Evolutionary conservation across 371 early-diverging fungal genomes (phyloP).

Genomic region (Chytridium lagenaria): DNA sequence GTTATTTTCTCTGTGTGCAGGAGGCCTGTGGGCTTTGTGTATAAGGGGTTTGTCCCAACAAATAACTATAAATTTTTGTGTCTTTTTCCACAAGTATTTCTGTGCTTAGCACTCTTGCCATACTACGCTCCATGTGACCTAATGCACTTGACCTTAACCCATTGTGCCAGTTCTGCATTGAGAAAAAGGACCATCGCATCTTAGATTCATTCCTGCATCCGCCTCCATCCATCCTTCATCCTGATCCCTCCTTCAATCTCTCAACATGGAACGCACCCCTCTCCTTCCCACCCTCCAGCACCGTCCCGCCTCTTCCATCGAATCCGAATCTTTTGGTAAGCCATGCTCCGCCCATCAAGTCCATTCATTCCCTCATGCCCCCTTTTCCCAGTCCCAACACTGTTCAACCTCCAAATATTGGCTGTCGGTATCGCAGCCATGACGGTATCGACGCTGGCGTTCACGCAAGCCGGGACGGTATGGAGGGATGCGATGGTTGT

Average conservation of each 20-base stretch:
- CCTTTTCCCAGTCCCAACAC: not conserved
- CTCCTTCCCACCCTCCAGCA: not conserved
- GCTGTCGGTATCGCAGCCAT: not conserved
- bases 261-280: not conserved
- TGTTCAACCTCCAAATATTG: not conserved
- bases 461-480: not conserved
- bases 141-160: too few species aligned
- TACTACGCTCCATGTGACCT: too few species aligned
- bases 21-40: too few species aligned
- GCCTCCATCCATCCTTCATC: not conserved
- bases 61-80: too few species aligned
- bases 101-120: too few species aligned
- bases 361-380: not conserved
- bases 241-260: not conserved
- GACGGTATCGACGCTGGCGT: not conserved
- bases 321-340: conserved; percentile 2
- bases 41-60: too few species aligned
- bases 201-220: too few species aligned
- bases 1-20: too few species aligned
- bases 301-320: not conserved
- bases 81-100: too few species aligned
- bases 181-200: too few species aligned
- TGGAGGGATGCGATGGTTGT: not conserved
- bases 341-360: not conserved
- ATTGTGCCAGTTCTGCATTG: too few species aligned